Percentiles rank a stretch among this genome's conserved stretches.
Conservation (phyloP, 257 asterid genomes). For the Salvia miltiorrhiza region DNA sequence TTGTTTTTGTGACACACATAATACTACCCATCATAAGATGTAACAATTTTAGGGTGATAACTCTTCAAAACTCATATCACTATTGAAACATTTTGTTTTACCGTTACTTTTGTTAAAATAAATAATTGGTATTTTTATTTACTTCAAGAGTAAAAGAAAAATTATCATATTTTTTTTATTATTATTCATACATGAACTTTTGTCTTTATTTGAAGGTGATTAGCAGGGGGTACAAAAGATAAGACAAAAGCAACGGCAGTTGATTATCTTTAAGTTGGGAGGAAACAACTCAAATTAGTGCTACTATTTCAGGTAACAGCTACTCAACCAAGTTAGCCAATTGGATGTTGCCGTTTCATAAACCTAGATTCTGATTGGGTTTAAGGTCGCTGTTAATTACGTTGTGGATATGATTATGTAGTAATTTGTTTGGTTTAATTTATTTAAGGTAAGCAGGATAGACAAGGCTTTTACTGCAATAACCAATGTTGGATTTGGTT, state of each 20-base stretch:
- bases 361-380: conserved; percentile 10
- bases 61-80: too few relatives aligned
- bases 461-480: conserved; percentile 8
- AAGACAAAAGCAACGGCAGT: conserved; percentile 16
- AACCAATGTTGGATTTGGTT: conserved; percentile 13
- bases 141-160: too few relatives aligned
- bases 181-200: too few relatives aligned
- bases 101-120: too few relatives aligned
- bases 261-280: background rate
- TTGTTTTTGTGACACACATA: too few relatives aligned
- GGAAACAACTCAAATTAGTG: conserved; percentile 15
- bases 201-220: background rate
- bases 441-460: background rate
- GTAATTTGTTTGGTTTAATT: conserved; percentile 9
- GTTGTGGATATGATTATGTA: background rate
- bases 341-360: conserved; percentile 21
- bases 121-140: too few relatives aligned
- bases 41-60: too few relatives aligned
- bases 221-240: background rate
- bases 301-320: conserved; percentile 16
- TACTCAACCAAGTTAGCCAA: conserved; percentile 19
- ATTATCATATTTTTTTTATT: too few relatives aligned
- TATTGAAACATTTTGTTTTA: too few relatives aligned
- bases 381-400: conserved; percentile 15
- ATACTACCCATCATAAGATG: too few relatives aligned